A percentile compares a stretch with the other conserved stretches of the same genome.
These are phyloP conservation scores for Kluyveromyces aestuarii DNA, from an alignment of 805 yeast genomes.

Conservation along the genomic window DNA sequence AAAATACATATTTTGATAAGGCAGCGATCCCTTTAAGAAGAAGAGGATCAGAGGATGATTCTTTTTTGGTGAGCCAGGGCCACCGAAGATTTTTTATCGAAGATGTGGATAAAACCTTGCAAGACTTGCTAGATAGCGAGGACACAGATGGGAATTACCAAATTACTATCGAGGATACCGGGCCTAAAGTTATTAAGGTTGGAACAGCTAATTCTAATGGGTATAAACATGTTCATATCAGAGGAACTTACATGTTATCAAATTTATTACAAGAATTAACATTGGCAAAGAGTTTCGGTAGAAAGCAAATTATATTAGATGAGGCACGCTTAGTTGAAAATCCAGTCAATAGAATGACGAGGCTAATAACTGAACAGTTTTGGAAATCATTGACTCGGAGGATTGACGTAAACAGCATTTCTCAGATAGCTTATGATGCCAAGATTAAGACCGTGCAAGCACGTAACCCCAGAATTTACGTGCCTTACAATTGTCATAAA, in stretches of 20 bases:
- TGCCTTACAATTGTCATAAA: conserved; percentile 60
- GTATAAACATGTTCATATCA: conserved; percentile 55
- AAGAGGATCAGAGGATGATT: conserved; percentile 48
- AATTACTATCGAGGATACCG: conserved; percentile 77
- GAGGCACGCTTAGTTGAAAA: conserved; percentile 79
- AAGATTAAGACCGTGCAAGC: conserved; percentile 57
- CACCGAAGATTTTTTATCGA: conserved; percentile 50
- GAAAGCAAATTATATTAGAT: conserved; percentile 69
- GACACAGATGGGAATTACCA: conserved; percentile 82
- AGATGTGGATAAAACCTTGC: conserved; percentile 65
- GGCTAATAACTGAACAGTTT: conserved; percentile 67
- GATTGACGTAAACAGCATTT: conserved; percentile 52
- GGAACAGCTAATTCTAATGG: conserved; percentile 86
- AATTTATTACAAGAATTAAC: conserved; percentile 84
- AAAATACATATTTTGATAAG: conserved; percentile 6
- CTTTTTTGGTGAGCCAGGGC: conserved; percentile 29
- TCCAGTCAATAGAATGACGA: conserved; percentile 67
- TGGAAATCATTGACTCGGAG: conserved; percentile 75
- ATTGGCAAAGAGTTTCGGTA: conserved; percentile 72
- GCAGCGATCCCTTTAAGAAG: conserved; percentile 30
- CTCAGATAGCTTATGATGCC: conserved; percentile 67
- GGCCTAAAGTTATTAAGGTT: conserved; percentile 70
- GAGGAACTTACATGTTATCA: conserved; percentile 86
- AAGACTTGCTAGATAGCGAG: conserved; percentile 60
- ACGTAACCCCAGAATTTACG: conserved; percentile 65